A percentile compares a stretch with the other conserved stretches of the same genome.
Conservation (phyloP, 2,329 filamentous ascomycete genomes). For the Calycina marina region DNA sequence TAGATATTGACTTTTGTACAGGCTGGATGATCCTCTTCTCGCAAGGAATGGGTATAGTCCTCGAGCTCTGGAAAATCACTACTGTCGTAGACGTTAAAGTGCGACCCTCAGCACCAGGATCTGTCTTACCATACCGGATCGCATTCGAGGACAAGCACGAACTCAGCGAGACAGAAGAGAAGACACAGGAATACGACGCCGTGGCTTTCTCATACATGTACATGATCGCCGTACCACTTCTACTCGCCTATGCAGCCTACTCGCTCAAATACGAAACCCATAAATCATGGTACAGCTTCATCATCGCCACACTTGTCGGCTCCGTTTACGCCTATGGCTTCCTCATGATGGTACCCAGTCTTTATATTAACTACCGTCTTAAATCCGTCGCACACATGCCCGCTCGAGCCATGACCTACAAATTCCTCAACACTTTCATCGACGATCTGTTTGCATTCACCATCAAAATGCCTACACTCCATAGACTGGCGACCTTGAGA, state of each 20-base stretch:
- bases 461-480: constrained; percentile 95
- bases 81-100: constrained; percentile 84
- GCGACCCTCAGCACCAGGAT: constrained; percentile 51
- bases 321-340: constrained; percentile 97
- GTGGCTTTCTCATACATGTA: constrained; percentile 98
- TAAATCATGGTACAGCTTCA: constrained; percentile 96
- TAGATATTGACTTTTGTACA: constrained; percentile 3
- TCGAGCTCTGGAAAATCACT: constrained; percentile 90
- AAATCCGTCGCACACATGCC: constrained; percentile 97
- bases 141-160: constrained; percentile 94
- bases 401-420: constrained; percentile 91
- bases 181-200: constrained; percentile 96
- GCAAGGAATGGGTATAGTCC: constrained; percentile 51
- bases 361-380: constrained; percentile 98
- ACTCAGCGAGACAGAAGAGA: constrained; percentile 86
- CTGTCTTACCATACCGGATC: constrained; percentile 63
- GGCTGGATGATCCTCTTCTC: constrained; percentile 95
- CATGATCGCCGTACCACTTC: constrained; percentile 73
- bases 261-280: constrained; percentile 84
- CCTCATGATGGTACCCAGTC: constrained; percentile 93
- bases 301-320: constrained; percentile 88
- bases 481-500: constrained; percentile 79
- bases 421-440: constrained; percentile 97
- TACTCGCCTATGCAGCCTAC: constrained; percentile 82
- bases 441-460: constrained; percentile 98